Evolutionary conservation across 1,284 basidiomycete genomes (phyloP).

Genomic region (Rugosomyces carneus): DNA sequence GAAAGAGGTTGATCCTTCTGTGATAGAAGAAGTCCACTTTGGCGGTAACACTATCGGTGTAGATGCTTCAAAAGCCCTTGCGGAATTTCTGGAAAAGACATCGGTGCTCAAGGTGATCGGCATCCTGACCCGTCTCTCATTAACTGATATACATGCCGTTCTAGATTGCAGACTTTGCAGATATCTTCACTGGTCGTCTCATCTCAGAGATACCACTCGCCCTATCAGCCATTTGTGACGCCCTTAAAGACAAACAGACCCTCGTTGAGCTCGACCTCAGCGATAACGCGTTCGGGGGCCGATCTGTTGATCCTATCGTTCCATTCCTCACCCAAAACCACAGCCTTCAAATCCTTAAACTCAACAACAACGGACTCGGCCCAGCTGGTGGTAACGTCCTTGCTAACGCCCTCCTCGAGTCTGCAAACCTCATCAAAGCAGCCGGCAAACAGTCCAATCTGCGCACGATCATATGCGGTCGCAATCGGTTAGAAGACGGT

Average conservation of each 20-base stretch:
- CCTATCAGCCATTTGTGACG: slow-evolving; percentile 83
- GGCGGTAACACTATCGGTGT: slow-evolving; percentile 97
- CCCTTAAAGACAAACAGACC: slow-evolving; percentile 73
- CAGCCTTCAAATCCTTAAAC: slow-evolving; percentile 75
- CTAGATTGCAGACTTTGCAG: slow-evolving; percentile 92
- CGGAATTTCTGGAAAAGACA: slow-evolving; percentile 72
- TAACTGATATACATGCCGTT: background rate
- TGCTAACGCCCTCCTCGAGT: slow-evolving; percentile 78
- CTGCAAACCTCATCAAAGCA: slow-evolving; percentile 64
- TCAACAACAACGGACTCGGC: slow-evolving; percentile 98
- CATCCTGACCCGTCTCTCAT: slow-evolving; percentile 9
- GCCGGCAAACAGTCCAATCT: slow-evolving; percentile 70
- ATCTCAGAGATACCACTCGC: slow-evolving; percentile 94
- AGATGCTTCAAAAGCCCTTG: slow-evolving; percentile 84
- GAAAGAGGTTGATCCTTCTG: slow-evolving; percentile 55
- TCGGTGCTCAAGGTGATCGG: slow-evolving; percentile 62
- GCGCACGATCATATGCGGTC: slow-evolving; percentile 83
- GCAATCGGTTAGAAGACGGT: slow-evolving; percentile 93
- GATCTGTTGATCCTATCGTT: slow-evolving; percentile 93
- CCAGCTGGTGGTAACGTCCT: slow-evolving; percentile 84
- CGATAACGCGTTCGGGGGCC: slow-evolving; percentile 96
- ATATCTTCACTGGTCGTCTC: slow-evolving; percentile 96
- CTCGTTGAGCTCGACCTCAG: slow-evolving; percentile 88
- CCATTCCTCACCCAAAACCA: slow-evolving; percentile 82
- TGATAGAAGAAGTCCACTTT: slow-evolving; percentile 85